Evolutionary conservation across 2,329 filamentous ascomycete species (phyloP), one percentile per base, ranked within the genome.

Genomic region (Colletotrichum sp.): DNA sequence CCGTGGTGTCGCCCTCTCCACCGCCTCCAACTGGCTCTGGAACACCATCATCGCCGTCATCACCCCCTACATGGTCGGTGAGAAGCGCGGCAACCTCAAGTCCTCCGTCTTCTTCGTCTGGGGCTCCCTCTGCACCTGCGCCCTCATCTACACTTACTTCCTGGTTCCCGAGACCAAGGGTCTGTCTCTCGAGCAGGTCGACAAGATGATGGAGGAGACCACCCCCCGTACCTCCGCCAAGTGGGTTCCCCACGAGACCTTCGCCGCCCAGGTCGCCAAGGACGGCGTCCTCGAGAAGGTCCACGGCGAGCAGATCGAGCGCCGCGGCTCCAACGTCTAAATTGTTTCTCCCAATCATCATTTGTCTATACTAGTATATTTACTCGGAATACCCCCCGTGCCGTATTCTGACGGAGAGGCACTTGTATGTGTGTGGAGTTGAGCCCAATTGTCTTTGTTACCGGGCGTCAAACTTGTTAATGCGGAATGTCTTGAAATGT

Each of bases 21-120:
- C 96, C 10, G 94, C 95, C 77, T 95, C 93, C 83, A 98, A 98
- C 91, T 98, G 95, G 95, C 90, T 97, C 78, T 97, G 95, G 95
- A 97, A 96, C 88, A 95, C 93, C 85, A 90, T 90, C 81, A 90
- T 91, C 69, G 84, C 92, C 75, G 90, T 95, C 83, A 94, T 95
- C 85, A 93, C 91, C n/a, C 93, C 93, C 15, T 94, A 93, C 89
- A 92, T 95, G 87, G 89, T 92, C 60, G 90, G 89, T 77, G 80
- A 85, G 55, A 87, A 91, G 76, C 85, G 90, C 77, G 93, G 92
- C 78, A 92, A 95, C 85, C 87, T 96, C 73, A 90, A 89, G 81
- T 89, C 93, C 34, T 92, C 90, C 80, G 92, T 95, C 80, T 95
- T 95, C 91, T 95, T 94, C 87, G 88, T 95, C 82, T 95, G 93